A percentile compares a stretch with the other conserved stretches of the same genome.
Conservation (phyloP, 768 basidiomycete species). For the Rhodosporidiobolus odoratus region DNA sequence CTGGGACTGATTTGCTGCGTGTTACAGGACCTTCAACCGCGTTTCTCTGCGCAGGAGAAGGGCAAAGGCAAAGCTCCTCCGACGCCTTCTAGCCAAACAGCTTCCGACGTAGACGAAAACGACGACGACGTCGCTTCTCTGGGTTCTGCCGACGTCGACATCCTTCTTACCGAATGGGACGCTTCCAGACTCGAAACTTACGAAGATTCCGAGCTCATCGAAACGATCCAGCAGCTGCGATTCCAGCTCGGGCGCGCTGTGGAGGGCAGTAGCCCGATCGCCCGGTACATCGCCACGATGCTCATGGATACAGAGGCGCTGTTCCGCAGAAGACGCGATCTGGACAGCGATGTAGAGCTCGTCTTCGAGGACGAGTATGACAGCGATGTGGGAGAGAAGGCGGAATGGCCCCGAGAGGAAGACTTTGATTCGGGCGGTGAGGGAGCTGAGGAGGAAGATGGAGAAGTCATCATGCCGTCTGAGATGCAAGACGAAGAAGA, state of each 20-base stretch:
- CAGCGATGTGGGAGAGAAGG: not conserved
- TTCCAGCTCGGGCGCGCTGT: not conserved
- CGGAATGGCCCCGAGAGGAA: not conserved
- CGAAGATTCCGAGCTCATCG: not conserved
- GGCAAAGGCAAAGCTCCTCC: conserved; percentile 1
- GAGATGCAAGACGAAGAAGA: not conserved
- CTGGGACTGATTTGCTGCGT: too few relatives aligned
- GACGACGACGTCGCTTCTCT: not conserved
- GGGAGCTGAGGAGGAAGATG: not conserved
- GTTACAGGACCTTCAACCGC: not conserved
- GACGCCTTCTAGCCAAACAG: not conserved
- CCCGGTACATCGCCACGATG: not conserved
- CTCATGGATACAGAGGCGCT: not conserved
- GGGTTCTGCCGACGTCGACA: not conserved
- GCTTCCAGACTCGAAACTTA: not conserved
- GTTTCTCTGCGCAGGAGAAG: not conserved
- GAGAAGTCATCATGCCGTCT: not conserved
- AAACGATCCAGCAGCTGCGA: not conserved
- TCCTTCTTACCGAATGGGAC: not conserved
- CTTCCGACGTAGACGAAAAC: not conserved
- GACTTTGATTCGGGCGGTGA: not conserved
- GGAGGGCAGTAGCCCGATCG: not conserved
- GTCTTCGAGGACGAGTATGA: not conserved
- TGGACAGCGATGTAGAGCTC: not conserved
- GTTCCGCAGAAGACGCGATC: not conserved